Conservation (phyloP, 2,329 filamentous ascomycete species). For the Colletotrichum orchidophilum region DNA sequence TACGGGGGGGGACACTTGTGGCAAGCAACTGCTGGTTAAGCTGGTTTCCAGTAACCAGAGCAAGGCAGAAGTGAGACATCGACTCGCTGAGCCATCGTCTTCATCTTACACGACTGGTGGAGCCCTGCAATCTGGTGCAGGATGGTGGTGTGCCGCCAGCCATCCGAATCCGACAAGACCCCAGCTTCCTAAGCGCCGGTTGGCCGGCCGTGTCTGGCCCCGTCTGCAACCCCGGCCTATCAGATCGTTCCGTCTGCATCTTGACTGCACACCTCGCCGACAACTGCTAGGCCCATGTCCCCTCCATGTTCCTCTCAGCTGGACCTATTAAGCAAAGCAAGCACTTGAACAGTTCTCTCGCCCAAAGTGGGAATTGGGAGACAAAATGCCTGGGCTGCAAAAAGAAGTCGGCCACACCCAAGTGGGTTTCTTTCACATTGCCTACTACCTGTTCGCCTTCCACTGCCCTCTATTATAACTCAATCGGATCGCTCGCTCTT, state of each 20-base stretch:
- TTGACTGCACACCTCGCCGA: constrained; percentile 40
- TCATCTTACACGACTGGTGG: constrained; percentile 54
- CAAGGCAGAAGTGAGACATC: constrained; percentile 58
- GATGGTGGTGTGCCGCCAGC: constrained; percentile 54
- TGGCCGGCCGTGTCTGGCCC: constrained; percentile 46
- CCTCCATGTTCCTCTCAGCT: constrained; percentile 27
- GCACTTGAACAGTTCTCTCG: constrained; percentile 15
- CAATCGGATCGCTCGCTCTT: constrained; percentile 29
- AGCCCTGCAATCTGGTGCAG: constrained; percentile 47
- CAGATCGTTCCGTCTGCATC: constrained; percentile 46
- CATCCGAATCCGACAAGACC: constrained; percentile 51
- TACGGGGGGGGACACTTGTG: constrained; percentile 45
- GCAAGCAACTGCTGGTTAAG: constrained; percentile 45
- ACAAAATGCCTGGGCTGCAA: neutral
- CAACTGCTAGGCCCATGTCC: constrained; percentile 36
- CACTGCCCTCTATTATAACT: constrained; percentile 27
- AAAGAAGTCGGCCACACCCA: constrained; percentile 23
- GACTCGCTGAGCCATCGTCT: constrained; percentile 52
- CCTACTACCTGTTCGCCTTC: constrained; percentile 5
- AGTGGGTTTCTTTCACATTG: constrained; percentile 4
- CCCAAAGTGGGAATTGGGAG: constrained; percentile 20
- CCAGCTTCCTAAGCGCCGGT: constrained; percentile 58
- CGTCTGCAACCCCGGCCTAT: constrained; percentile 52
- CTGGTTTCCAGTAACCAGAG: constrained; percentile 39
- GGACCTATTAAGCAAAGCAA: constrained; percentile 28